These are phyloP conservation scores for Euryodendron excelsum DNA, from an alignment of 148 eudicot species.

Conservation along the genomic window DNA sequence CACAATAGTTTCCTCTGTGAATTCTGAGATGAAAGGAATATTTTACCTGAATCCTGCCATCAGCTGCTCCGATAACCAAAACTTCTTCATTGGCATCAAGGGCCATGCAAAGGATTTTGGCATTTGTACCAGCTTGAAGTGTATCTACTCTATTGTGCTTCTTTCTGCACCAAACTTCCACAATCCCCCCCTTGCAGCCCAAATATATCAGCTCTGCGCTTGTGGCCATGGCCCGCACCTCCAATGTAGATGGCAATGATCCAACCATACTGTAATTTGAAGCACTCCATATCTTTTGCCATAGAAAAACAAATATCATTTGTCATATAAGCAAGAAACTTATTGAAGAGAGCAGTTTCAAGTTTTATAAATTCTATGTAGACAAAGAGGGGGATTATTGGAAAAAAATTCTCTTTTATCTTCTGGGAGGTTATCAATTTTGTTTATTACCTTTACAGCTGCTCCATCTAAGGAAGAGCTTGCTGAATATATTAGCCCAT, in stretches of 20 bases:
- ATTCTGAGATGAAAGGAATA: background rate
- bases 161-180: conserved; percentile 54
- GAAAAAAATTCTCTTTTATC: background rate
- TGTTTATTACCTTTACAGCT: conserved; percentile 34
- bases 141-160: conserved; percentile 39
- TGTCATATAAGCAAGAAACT: background rate
- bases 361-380: background rate
- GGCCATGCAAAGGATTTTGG: conserved; percentile 41
- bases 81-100: conserved; percentile 36
- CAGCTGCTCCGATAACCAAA: conserved; percentile 47
- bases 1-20: background rate
- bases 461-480: conserved; percentile 41
- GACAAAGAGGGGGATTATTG: background rate
- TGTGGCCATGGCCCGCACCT: conserved; percentile 41
- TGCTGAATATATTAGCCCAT: conserved; percentile 41
- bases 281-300: conserved; percentile 42
- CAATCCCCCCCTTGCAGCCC: conserved; percentile 47
- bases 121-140: conserved; percentile 31
- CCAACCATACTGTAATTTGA: conserved; percentile 39
- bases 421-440: no score
- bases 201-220: conserved; percentile 48
- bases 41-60: conserved; percentile 53
- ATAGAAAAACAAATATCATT: background rate
- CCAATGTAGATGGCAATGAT: conserved; percentile 35
- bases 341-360: background rate